These are phyloP conservation scores for Suhomyces bolitotheri DNA, from an alignment of 1,139 yeast species.

Conservation along the genomic window DNA sequence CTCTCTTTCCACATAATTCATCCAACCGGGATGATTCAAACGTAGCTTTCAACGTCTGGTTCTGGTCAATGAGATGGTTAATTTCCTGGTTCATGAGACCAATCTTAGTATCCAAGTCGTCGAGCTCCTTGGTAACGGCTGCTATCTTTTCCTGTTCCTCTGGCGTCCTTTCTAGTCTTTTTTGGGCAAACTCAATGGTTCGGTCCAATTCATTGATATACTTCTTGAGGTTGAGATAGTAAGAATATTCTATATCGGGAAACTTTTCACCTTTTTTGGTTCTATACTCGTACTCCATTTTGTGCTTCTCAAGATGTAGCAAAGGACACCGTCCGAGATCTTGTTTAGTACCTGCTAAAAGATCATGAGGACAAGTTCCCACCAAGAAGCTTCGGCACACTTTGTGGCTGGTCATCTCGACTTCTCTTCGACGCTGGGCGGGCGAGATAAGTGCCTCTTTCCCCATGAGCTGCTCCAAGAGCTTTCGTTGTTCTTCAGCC, in stretches of 20 bases:
- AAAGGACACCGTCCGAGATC: slow-evolving; percentile 81
- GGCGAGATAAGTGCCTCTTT: slow-evolving; percentile 50
- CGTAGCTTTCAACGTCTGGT: slow-evolving; percentile 55
- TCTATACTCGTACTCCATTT: slow-evolving; percentile 66
- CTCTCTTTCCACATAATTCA: slow-evolving; percentile 48
- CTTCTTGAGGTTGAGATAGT: slow-evolving; percentile 52
- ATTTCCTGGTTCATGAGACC: slow-evolving; percentile 74
- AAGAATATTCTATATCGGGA: slow-evolving; percentile 73
- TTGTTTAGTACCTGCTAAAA: slow-evolving; percentile 80
- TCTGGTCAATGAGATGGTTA: slow-evolving; percentile 50
- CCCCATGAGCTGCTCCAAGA: slow-evolving; percentile 84
- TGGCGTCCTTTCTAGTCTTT: slow-evolving; percentile 71
- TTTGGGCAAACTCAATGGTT: slow-evolving; percentile 63
- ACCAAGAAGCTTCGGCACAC: slow-evolving; percentile 82
- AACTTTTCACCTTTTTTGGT: slow-evolving; percentile 54
- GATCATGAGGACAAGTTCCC: slow-evolving; percentile 87
- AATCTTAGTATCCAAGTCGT: slow-evolving; percentile 62
- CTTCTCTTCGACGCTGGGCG: slow-evolving; percentile 37
- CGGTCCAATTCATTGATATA: slow-evolving; percentile 69
- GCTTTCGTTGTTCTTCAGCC: slow-evolving; percentile 76
- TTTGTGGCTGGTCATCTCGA: slow-evolving; percentile 61
- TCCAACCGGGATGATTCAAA: slow-evolving; percentile 47
- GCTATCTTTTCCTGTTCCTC: slow-evolving; percentile 72
- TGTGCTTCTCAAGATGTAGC: slow-evolving; percentile 74
- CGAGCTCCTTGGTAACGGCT: slow-evolving; percentile 64